phyloP scores from a whole-genome alignment of 495 filamentous ascomycete genomes.

The Amphirosellinia nigrospora region DNA sequence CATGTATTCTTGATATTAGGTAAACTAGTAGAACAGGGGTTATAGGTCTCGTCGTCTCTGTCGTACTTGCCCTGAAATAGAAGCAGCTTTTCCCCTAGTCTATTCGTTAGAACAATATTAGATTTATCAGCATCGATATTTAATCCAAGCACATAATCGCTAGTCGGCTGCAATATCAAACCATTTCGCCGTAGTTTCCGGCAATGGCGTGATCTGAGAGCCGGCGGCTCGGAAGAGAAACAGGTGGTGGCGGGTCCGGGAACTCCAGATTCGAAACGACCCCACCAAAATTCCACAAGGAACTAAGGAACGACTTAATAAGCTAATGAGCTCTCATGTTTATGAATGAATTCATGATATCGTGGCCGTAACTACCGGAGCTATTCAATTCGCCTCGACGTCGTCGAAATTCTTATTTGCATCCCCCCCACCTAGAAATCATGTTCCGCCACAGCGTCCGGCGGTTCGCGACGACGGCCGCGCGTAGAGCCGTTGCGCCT shows the following conservation, averaged over 20 bases:
- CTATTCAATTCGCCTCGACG: not conserved
- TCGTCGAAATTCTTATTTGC: not conserved
- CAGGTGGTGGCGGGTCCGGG: not conserved
- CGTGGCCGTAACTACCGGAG: not conserved
- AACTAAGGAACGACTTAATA: not conserved
- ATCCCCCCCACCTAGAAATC: not conserved
- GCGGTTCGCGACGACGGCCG: slow-evolving; percentile 56
- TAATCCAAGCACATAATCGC: not conserved
- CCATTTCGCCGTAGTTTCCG: not conserved
- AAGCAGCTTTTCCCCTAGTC: too few relatives aligned
- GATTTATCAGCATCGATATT: not conserved
- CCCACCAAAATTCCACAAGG: slow-evolving; percentile 26
- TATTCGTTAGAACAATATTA: too few relatives aligned
- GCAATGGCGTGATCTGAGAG: slow-evolving; percentile 29
- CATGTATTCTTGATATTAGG: too few relatives aligned
- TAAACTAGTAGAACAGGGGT: too few relatives aligned
- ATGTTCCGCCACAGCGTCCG: slow-evolving; percentile 62
- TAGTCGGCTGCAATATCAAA: not conserved
- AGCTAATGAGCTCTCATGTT: slow-evolving; percentile 12
- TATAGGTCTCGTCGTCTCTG: too few relatives aligned
- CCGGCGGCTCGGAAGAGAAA: slow-evolving; percentile 20
- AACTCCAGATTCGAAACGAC: slow-evolving; percentile 14
- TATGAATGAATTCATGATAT: not conserved
- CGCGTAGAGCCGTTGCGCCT: slow-evolving; percentile 40
- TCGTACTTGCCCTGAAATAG: too few relatives aligned